Evolutionary conservation across 306 rosid species (phyloP).

Genomic region (Lablab purpureus): DNA sequence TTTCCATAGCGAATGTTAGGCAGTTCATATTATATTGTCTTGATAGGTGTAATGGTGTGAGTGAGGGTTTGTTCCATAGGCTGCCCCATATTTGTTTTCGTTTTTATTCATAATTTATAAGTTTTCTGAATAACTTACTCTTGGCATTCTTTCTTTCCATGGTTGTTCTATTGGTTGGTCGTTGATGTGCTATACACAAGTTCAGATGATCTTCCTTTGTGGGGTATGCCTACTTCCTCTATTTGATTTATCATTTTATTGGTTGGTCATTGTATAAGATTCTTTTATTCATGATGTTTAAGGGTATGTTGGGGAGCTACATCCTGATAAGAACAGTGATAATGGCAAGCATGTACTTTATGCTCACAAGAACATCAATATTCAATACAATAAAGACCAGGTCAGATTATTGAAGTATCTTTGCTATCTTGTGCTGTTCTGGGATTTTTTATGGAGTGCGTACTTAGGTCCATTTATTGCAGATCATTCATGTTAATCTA

Average conservation of each 20-base stretch:
- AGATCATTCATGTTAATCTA: slow-evolving; percentile 97
- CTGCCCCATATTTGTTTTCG: slow-evolving; percentile 14
- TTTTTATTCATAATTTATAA: not conserved
- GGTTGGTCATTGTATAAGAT: slow-evolving; percentile 38
- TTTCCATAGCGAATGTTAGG: slow-evolving; percentile 9
- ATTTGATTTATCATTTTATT: slow-evolving; percentile 37
- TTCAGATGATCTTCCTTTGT: slow-evolving; percentile 97
- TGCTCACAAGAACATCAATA: slow-evolving; percentile 79
- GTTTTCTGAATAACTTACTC: slow-evolving; percentile 52
- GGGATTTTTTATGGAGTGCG: slow-evolving; percentile 41
- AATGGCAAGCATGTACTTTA: slow-evolving; percentile 84
- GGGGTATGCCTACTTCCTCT: slow-evolving; percentile 73
- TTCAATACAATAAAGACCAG: slow-evolving; percentile 95
- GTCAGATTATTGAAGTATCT: slow-evolving; percentile 55
- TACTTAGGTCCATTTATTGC: slow-evolving; percentile 42
- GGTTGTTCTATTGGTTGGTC: slow-evolving; percentile 52
- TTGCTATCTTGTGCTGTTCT: slow-evolving; percentile 33
- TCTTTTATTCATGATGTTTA: slow-evolving; percentile 44
- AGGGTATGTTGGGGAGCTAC: slow-evolving; percentile 95
- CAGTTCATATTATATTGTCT: slow-evolving; percentile 32
- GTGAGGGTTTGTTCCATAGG: slow-evolving; percentile 8
- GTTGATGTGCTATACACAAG: slow-evolving; percentile 52
- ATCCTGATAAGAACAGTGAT: slow-evolving; percentile 81
- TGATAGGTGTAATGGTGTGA: slow-evolving; percentile 32
- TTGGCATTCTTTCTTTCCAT: slow-evolving; percentile 40